Base-by-base conservation (phyloP, 2,329 filamentous ascomycete species). In the Zasmidium angulare region DNA sequence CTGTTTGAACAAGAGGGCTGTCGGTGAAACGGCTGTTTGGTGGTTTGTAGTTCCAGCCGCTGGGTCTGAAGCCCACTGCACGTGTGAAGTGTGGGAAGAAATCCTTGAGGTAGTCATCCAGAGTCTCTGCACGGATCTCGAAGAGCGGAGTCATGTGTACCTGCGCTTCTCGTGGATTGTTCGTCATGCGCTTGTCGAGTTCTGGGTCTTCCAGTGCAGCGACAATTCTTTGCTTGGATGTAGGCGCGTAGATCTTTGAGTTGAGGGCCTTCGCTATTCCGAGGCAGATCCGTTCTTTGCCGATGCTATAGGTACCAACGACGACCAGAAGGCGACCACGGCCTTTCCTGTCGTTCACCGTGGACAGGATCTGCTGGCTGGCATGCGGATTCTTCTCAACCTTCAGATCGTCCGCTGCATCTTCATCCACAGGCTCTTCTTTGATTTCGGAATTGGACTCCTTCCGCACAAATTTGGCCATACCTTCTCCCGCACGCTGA, bases 101-200 rank as follows among this genome's bases (percentile, higher is more conserved):
- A 36, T 84, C 82, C 68, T 88, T 85, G 4, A 98, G 84, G 69
- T 99, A 99, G 61, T 96, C 93, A 64, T 91, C 87, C 1, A 99
- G 82, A 0, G 93, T 96, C 66, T 97, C 93, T 31, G 92, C 87
- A 23, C 92, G 88, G 66, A 99, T 92, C 74, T 98, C 93, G 82
- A 95, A 95, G 10, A 99, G 82, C 69, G 90, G 92, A 68, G 96
- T 96, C 93, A 99, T 97, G 76, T 99, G 95, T 0, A 99, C 92
- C 75, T 98, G 93, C 0, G 95, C 95, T 68, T 91, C 90, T 21
- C 84, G 78, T 0, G 95, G 92, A 71, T 97, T 80, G 7, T 82
- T 82, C 0, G 95, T 99, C 69, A 99, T 83, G 2, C 91, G 83
- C 0, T 84, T 82, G 23, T 87, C 81, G 3, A 99, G 83, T 70